Conservation (phyloP, 1,284 basidiomycete genomes). For the Sparassis latifolia region DNA sequence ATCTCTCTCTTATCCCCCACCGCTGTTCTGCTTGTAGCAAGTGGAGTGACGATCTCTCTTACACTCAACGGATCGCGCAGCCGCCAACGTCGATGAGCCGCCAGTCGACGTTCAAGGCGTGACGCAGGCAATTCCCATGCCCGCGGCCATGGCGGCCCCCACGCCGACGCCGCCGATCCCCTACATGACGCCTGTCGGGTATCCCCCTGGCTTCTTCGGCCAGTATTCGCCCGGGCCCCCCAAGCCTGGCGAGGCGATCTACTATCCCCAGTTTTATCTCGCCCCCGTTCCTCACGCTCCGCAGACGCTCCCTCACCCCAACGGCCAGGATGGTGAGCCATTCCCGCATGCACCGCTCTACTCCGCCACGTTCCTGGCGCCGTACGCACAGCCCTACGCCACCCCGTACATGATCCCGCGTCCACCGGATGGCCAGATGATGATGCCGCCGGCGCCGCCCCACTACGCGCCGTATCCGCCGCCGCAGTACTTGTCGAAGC, state of each 20-base stretch:
- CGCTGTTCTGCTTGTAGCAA: conserved; percentile 7
- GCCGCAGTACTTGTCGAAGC: conserved; percentile 15
- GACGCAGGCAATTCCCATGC: conserved; percentile 35
- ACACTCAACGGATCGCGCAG: conserved; percentile 37
- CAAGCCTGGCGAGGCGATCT: conserved; percentile 48
- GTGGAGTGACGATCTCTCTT: conserved; percentile 14
- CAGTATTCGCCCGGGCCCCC: conserved; percentile 41
- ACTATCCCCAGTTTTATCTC: conserved; percentile 44
- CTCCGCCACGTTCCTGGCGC: conserved; percentile 45
- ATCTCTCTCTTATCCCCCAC: conserved; percentile 9
- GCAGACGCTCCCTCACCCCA: conserved; percentile 25
- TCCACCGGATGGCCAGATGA: conserved; percentile 34
- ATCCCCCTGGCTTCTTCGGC: conserved; percentile 36
- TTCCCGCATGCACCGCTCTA: conserved; percentile 40
- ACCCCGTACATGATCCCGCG: conserved; percentile 43
- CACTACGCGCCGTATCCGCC: conserved; percentile 29
- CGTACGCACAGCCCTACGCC: conserved; percentile 39
- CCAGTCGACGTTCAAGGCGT: conserved; percentile 37
- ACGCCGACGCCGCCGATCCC: conserved; percentile 38
- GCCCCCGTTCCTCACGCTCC: conserved; percentile 32
- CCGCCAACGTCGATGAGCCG: conserved; percentile 42
- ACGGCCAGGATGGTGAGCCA: conserved; percentile 40
- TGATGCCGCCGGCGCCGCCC: conserved; percentile 17
- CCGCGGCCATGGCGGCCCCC: conserved; percentile 36
- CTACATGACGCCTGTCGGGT: conserved; percentile 35